A percentile compares a stretch with the other conserved stretches of the same genome.
These are phyloP conservation scores for Penicillium oxalicum DNA, from an alignment of 2,329 filamentous ascomycete species.

Conservation along the genomic window DNA sequence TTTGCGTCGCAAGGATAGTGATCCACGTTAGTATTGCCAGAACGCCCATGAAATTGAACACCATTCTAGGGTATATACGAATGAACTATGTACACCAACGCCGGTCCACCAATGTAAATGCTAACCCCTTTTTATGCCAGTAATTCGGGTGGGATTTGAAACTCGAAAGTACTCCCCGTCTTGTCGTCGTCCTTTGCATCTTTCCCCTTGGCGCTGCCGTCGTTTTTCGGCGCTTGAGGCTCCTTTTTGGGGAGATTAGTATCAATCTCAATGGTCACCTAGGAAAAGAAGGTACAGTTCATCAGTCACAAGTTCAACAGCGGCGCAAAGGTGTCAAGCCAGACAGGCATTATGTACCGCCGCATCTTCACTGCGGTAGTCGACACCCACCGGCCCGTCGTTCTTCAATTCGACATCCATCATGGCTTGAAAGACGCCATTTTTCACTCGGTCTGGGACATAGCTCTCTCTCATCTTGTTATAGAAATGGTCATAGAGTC, in stretches of 20 bases:
- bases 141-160: conserved; percentile 23
- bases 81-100: conserved; percentile 6
- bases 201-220: conserved; percentile 7
- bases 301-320: conserved; percentile 5
- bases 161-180: conserved; percentile 17
- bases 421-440: conserved; percentile 98
- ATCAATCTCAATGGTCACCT: conserved; percentile 44
- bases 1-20: too few species aligned
- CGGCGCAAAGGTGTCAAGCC: conserved; percentile 15
- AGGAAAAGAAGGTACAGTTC: conserved; percentile 1
- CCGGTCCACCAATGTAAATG: conserved; percentile 7
- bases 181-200: conserved; percentile 4
- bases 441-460: conserved; percentile 68
- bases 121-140: conserved; percentile 6
- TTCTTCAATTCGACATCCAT: conserved; percentile 95
- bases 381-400: conserved; percentile 65
- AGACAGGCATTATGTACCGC: conserved; percentile 45
- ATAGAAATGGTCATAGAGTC: conserved; percentile 79
- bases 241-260: conserved; percentile 41
- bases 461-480: conserved; percentile 69
- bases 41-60: background rate
- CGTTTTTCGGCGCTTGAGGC: conserved; percentile 17
- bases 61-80: conserved; percentile 4
- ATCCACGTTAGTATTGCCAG: too few species aligned
- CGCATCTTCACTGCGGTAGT: conserved; percentile 53